Conservation (phyloP, 208 protist genomes). For the Leishmania gerbilli region DNA sequence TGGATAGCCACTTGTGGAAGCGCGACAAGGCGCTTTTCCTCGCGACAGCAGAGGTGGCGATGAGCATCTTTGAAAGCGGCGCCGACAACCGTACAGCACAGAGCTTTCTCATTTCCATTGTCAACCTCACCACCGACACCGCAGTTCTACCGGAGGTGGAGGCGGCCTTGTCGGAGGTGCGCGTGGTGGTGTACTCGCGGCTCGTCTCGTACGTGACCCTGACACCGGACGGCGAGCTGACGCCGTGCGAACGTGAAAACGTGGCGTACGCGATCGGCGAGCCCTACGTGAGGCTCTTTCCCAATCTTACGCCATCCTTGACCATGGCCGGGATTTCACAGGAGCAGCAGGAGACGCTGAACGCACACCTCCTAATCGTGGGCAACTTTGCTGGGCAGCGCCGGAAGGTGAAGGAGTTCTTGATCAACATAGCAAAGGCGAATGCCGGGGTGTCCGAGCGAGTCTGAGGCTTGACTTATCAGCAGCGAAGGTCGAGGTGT, state of each 20-base stretch:
- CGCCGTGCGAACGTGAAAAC: slow-evolving; percentile 35
- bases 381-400: slow-evolving; percentile 38
- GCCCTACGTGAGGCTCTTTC: slow-evolving; percentile 49
- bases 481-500: not conserved
- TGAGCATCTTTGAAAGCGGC: slow-evolving; percentile 48
- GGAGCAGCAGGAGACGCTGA: slow-evolving; percentile 48
- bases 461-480: not conserved
- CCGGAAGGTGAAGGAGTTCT: slow-evolving; percentile 63
- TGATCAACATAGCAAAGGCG: slow-evolving; percentile 26
- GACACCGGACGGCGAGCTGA: slow-evolving; percentile 29
- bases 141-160: slow-evolving; percentile 17
- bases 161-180: slow-evolving; percentile 35
- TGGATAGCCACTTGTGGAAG: slow-evolving; percentile 49
- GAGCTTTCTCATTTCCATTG: slow-evolving; percentile 40
- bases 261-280: slow-evolving; percentile 44
- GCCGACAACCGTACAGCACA: slow-evolving; percentile 36
- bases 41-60: slow-evolving; percentile 35
- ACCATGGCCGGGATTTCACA: slow-evolving; percentile 28
- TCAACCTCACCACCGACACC: slow-evolving; percentile 31
- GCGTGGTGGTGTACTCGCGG: slow-evolving; percentile 36
- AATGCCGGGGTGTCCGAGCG: not conserved
- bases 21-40: slow-evolving; percentile 31
- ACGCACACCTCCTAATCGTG: slow-evolving; percentile 55
- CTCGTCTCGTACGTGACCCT: slow-evolving; percentile 45
- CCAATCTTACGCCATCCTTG: slow-evolving; percentile 39